Evolutionary conservation across 2,329 filamentous ascomycete species (phyloP), one percentile per base, ranked within the genome.

Genomic region (Colletotrichum godetiae): DNA sequence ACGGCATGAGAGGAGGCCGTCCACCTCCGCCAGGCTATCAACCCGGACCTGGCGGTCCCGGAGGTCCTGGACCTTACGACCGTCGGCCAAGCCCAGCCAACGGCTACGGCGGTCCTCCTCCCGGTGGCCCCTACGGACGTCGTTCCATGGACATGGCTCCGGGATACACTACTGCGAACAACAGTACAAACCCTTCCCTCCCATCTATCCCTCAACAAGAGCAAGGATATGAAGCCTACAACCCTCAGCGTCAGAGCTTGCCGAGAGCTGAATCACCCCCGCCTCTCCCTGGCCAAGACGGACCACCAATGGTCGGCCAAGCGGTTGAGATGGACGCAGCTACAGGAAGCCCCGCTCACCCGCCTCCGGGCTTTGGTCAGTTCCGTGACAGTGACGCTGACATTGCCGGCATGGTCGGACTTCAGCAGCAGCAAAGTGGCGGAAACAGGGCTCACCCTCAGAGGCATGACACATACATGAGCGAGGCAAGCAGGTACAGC

Each of bases 251-350:
- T 22, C 80, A 74, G 12, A 80, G 83, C 61, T 81, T 92, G 27
- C 89, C 91, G 2, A 86, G 90, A 75, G 91, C 90, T 11, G 91
- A 92, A 77, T 92, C 90, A 1, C 90, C 91, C 10, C 91, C 92
- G 19, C 92, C 92, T 6, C 80, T 92, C 24, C 86, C 88, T 3
- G 86, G 84, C 52, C 79, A 83, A 58, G 82, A 85, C 55, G 79
- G 84, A 70, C 76, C 81, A 59, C 75, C 78, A n/a, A 77, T 81
- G 42, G 81, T 91, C 13, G 91, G 91, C 11, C 92, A 92, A 78
- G 91, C 93, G 3, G 89, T 95, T 66, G 95, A 97, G 81, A 95
- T 97, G 94, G 92, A 95, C 80, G 91, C 92, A 42, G 86, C 87
- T n/a, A 86, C 86, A n/a, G 87, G 88, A 52, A 88, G 86, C 67